A percentile compares a stretch with the other conserved stretches of the same genome.
These are phyloP conservation scores for Striga asiatica DNA, from an alignment of 257 asterid species.

Conservation along the genomic window DNA sequence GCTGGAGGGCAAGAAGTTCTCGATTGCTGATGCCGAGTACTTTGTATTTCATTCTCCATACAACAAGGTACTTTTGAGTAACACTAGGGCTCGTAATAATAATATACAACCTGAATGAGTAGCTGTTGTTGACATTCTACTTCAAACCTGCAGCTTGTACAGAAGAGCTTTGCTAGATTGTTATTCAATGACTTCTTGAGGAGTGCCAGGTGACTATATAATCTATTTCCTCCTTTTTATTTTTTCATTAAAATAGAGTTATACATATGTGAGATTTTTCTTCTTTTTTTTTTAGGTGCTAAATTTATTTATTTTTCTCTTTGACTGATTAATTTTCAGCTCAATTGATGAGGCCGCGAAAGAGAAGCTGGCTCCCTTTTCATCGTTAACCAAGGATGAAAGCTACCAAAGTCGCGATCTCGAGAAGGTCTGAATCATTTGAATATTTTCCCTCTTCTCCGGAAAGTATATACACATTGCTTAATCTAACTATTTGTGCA, in stretches of 20 bases:
- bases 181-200: slow-evolving; percentile 60
- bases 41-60: slow-evolving; percentile 95
- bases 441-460: too few species aligned
- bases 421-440: slow-evolving; percentile 75
- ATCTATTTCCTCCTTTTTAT: too few species aligned
- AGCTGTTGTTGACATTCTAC: slow-evolving; percentile 7
- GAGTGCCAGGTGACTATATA: slow-evolving; percentile 63
- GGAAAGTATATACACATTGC: too few species aligned
- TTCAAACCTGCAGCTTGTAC: slow-evolving; percentile 74
- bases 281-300: too few species aligned
- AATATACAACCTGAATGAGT: neutral
- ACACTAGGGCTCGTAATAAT: neutral
- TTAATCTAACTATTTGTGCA: neutral
- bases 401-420: slow-evolving; percentile 96
- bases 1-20: slow-evolving; percentile 72
- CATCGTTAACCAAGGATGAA: slow-evolving; percentile 58
- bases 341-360: slow-evolving; percentile 72
- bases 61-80: slow-evolving; percentile 60
- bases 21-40: slow-evolving; percentile 63
- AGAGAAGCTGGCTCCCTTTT: slow-evolving; percentile 60
- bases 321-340: slow-evolving; percentile 15
- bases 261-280: slow-evolving; percentile 3
- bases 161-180: slow-evolving; percentile 89
- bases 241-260: neutral
- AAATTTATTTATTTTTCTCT: neutral